Evolutionary conservation across 1,284 basidiomycete species (phyloP).

Genomic region (Ceratobasidium sp.): DNA sequence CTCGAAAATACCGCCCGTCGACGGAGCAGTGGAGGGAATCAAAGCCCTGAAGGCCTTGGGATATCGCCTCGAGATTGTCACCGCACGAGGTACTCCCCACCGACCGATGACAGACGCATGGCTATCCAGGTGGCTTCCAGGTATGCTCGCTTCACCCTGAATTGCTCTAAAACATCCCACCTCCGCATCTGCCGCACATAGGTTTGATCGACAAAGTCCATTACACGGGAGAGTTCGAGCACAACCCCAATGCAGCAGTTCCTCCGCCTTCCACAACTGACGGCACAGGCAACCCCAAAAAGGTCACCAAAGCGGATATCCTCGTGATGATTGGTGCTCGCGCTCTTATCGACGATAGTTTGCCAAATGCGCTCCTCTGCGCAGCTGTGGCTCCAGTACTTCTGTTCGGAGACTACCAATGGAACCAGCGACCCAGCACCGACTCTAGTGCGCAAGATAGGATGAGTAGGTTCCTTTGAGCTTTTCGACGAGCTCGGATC

Average conservation of each 20-base stretch:
- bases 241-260: conserved; percentile 23
- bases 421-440: conserved; percentile 45
- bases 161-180: conserved; percentile 21
- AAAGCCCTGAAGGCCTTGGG: conserved; percentile 69
- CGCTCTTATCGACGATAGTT: conserved; percentile 47
- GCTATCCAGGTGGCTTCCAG: conserved; percentile 73
- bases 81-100: conserved; percentile 70
- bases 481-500: neutral
- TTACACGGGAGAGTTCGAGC: conserved; percentile 76
- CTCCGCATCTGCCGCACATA: conserved; percentile 51
- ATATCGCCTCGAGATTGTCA: conserved; percentile 76
- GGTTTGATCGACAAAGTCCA: conserved; percentile 73
- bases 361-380: conserved; percentile 47
- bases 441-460: conserved; percentile 38
- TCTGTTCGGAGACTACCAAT: conserved; percentile 47
- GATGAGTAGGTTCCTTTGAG: conserved; percentile 31
- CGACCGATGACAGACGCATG: conserved; percentile 73
- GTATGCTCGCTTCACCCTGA: conserved; percentile 53
- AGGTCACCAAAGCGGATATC: conserved; percentile 30
- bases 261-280: conserved; percentile 12
- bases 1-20: conserved; percentile 65
- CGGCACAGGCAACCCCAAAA: conserved; percentile 12
- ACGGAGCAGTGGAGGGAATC: conserved; percentile 72
- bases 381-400: conserved; percentile 57
- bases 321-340: conserved; percentile 44